Base-by-base conservation (phyloP, 2,329 filamentous ascomycete species). In the Tolypocladium inflatum region DNA sequence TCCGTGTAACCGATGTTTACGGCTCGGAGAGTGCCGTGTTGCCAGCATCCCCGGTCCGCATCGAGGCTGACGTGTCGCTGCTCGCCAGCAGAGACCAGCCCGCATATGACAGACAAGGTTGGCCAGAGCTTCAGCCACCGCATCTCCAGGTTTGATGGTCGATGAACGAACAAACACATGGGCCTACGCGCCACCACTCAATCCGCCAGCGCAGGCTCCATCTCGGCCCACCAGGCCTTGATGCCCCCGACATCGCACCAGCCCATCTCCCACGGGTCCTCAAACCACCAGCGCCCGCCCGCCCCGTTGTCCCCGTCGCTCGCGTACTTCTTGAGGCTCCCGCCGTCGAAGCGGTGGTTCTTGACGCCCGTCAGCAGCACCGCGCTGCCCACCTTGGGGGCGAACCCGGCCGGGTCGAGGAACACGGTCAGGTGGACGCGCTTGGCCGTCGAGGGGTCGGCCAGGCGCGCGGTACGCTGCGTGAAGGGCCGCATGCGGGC, bases 321-420 rank as follows among this genome's bases (percentile, higher is more conserved):
- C 17, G 69, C 72, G 54, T 77, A 77, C 63, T 77, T 77, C 63
- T 77, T 77, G 55, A 77, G 59, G 38, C 73, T 75, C 0, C 75
- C 75, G 1, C 74, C 75, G 19, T 83, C 81, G 58, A 80, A 83
- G 1, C 74, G 67, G 55, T 84, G 81, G 38, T 84, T 84, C 69
- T 84, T 84, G 2, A 83, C 80, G 0, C 80, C 80, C 0, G 79
- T 71, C 0, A 84, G 67, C 4, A 84, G 61, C 1, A 83, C 77
- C 0, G 76, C 76, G 55, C 74, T 78, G 3, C 81, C 81, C 0
- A 82, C 64, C 0, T 51, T 58, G 0, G 81, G 81, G 1, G 59
- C 61, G 61, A 84, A 84, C 0, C 65, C 63, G 2, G 78, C 75
- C 0, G 81, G 76, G 33, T 83, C 78, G 5, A 83, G 71, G 55